Conservation (phyloP, 2,329 filamentous ascomycete species). For the Sporothrix pseudoabietina region DNA sequence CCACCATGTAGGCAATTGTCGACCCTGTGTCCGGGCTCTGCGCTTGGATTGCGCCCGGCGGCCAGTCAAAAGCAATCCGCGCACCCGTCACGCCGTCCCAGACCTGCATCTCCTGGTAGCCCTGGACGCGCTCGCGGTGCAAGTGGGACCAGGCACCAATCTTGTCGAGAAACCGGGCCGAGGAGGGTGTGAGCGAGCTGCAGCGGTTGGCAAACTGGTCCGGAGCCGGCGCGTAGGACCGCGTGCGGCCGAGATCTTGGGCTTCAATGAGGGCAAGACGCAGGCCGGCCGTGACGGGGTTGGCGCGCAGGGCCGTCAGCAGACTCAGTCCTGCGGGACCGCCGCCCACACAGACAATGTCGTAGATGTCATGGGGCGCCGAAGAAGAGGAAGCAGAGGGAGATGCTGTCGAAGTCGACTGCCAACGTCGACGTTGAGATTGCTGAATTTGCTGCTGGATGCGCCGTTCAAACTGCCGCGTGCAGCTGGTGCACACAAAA, state of each 20-base stretch:
- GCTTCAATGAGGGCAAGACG: slow-evolving; percentile 88
- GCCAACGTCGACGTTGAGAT: slow-evolving; percentile 43
- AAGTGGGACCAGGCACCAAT: slow-evolving; percentile 87
- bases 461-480: slow-evolving; percentile 42
- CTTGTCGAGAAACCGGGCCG: slow-evolving; percentile 75
- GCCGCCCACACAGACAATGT: slow-evolving; percentile 89
- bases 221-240: slow-evolving; percentile 65
- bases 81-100: slow-evolving; percentile 94
- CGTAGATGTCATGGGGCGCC: slow-evolving; percentile 72
- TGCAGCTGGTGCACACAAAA: slow-evolving; percentile 52
- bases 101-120: slow-evolving; percentile 95
- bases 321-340: slow-evolving; percentile 87
- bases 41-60: slow-evolving; percentile 47
- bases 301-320: slow-evolving; percentile 73
- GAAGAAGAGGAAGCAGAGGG: slow-evolving; percentile 35
- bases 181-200: slow-evolving; percentile 88
- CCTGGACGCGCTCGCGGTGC: slow-evolving; percentile 71
- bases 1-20: slow-evolving; percentile 92
- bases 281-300: slow-evolving; percentile 72
- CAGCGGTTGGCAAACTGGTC: slow-evolving; percentile 88
- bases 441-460: slow-evolving; percentile 41
- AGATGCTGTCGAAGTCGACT: not conserved
- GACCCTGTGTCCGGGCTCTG: slow-evolving; percentile 45
- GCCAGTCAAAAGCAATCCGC: slow-evolving; percentile 85
- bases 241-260: slow-evolving; percentile 74